Conservation (phyloP, 371 early-diverging fungal genomes). For the Apophysomyces variabilis region DNA sequence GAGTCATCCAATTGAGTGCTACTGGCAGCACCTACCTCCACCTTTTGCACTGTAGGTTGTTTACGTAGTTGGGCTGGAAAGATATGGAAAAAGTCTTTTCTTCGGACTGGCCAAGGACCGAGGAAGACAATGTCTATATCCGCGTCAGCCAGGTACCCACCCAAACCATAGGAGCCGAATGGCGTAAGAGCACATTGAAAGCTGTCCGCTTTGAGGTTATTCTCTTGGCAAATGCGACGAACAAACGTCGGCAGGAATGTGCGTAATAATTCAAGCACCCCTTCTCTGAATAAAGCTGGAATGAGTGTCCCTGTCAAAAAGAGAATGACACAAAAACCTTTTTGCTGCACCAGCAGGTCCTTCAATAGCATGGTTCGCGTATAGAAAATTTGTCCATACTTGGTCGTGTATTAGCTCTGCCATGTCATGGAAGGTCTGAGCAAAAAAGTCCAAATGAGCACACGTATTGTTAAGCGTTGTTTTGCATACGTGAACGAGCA, state of each 20-base stretch:
- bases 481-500: no score
- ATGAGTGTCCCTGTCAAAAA: not conserved
- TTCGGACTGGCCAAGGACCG: conserved; percentile 25
- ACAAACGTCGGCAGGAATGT: conserved; percentile 8
- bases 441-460: no score
- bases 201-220: conserved; percentile 3
- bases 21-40: conserved; percentile 32
- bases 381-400: conserved; percentile 5
- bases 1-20: not conserved
- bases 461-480: no score
- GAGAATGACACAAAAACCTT: conserved; percentile 6
- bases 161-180: conserved; percentile 49
- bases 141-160: conserved; percentile 31
- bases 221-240: conserved; percentile 11
- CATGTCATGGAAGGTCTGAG: not conserved
- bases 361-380: conserved; percentile 11
- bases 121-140: conserved; percentile 46
- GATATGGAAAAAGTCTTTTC: conserved; percentile 28
- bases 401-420: not conserved
- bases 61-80: conserved; percentile 26
- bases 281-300: conserved; percentile 13
- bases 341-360: not conserved
- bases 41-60: conserved; percentile 20
- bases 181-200: conserved; percentile 29
- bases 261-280: conserved; percentile 20